phyloP scores from a whole-genome alignment of 768 basidiomycete species.

The Serendipita sp. region DNA sequence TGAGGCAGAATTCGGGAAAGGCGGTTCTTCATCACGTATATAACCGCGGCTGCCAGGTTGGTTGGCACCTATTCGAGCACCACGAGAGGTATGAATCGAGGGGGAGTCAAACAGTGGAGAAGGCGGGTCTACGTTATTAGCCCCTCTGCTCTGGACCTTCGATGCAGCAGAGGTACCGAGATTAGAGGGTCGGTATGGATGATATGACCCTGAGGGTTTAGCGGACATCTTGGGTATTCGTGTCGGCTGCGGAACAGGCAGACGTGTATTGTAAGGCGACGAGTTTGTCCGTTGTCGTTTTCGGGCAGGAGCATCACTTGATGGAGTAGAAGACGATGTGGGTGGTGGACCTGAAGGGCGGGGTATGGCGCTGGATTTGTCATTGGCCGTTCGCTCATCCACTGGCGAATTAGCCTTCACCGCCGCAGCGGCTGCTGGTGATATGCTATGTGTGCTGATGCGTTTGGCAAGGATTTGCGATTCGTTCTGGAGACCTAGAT shows the following conservation, averaged over 20 bases:
- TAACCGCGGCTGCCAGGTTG: background rate
- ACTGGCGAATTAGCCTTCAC: conserved; percentile 12
- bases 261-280: conserved; percentile 15
- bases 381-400: conserved; percentile 13
- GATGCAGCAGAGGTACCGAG: background rate
- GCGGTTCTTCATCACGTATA: conserved; percentile 3
- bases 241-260: background rate
- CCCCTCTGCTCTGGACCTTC: background rate
- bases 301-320: conserved; percentile 14
- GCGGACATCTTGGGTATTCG: background rate
- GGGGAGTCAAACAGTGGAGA: background rate
- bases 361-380: conserved; percentile 32
- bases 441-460: conserved; percentile 56
- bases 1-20: background rate
- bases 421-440: conserved; percentile 25
- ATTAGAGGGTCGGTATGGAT: background rate
- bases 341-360: conserved; percentile 20
- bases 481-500: conserved; percentile 60
- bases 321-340: background rate
- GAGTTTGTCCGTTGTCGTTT: conserved; percentile 18
- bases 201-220: background rate
- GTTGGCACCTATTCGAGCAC: background rate
- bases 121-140: background rate
- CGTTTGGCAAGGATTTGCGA: conserved; percentile 62
- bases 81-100: background rate